Percentiles rank a stretch among this genome's conserved stretches.
Conservation (phyloP, 495 filamentous ascomycete genomes). For the Penicillium samsonianum region DNA sequence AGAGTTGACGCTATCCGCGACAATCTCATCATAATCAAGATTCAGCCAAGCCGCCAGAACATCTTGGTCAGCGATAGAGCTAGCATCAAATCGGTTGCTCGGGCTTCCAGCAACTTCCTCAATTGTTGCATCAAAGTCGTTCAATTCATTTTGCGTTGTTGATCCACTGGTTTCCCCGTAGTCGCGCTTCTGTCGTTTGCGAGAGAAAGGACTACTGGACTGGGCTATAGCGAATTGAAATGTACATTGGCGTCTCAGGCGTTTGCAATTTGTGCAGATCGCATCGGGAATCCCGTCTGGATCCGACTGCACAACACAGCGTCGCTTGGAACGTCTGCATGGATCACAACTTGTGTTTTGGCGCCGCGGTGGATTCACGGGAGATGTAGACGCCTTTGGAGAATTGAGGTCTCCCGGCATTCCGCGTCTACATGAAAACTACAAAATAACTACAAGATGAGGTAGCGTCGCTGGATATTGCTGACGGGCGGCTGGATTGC, state of each 20-base stretch:
- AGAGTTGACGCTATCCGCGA: background rate
- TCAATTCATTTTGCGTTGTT: background rate
- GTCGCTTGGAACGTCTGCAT: slow-evolving; percentile 31
- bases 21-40: slow-evolving; percentile 10
- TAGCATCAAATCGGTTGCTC: background rate
- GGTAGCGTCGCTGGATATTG: no score
- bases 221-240: slow-evolving; percentile 26
- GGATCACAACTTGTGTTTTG: slow-evolving; percentile 33
- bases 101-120: background rate
- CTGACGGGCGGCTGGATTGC: background rate
- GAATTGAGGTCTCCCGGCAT: slow-evolving; percentile 8
- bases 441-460: background rate
- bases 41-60: slow-evolving; percentile 17
- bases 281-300: background rate
- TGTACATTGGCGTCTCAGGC: slow-evolving; percentile 26
- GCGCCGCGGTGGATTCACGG: slow-evolving; percentile 17
- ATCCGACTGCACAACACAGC: slow-evolving; percentile 20
- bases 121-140: background rate
- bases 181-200: slow-evolving; percentile 8
- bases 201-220: background rate
- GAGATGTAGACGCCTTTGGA: background rate
- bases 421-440: slow-evolving; percentile 7
- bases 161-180: background rate
- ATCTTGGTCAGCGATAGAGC: background rate
- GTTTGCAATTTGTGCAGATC: slow-evolving; percentile 24